A percentile compares a stretch with the other conserved stretches of the same genome.
These are phyloP conservation scores for Oidium heveae DNA, from an alignment of 2,329 filamentous ascomycete genomes.

Conservation along the genomic window DNA sequence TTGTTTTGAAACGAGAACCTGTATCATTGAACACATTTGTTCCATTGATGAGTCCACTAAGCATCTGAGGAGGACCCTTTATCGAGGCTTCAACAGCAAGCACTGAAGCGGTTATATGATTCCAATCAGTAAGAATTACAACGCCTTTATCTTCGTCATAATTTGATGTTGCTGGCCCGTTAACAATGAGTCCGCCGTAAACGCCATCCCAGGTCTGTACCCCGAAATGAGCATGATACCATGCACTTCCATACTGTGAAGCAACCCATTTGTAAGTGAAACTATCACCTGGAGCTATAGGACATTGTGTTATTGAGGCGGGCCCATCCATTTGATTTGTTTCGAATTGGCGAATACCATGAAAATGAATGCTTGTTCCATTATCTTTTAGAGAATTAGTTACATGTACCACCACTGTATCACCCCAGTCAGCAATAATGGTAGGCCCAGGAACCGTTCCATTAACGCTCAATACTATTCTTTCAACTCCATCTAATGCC, in stretches of 20 bases:
- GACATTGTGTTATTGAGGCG: constrained; percentile 18
- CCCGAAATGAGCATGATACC: constrained; percentile 34
- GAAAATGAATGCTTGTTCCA: constrained; percentile 25
- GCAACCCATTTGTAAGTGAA: constrained; percentile 7
- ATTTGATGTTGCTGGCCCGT: constrained; percentile 28
- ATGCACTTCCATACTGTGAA: constrained; percentile 21
- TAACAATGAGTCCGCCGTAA: constrained; percentile 32
- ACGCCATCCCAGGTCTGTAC: constrained; percentile 26
- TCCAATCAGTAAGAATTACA: constrained; percentile 15
- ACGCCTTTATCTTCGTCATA: constrained; percentile 36
- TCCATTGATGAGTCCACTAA: constrained; percentile 12
- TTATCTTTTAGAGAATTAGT: constrained; percentile 2
- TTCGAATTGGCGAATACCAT: constrained; percentile 29
- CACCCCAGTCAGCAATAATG: constrained; percentile 3
- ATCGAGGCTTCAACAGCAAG: constrained; percentile 6
- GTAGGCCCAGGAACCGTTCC: constrained; percentile 3
- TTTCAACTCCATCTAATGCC: constrained; percentile 12
- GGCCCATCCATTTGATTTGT: constrained; percentile 33
- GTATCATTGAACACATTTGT: constrained; percentile 5
- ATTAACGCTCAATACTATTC: constrained; percentile 8
- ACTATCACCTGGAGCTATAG: constrained; percentile 11
- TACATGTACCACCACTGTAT: constrained; percentile 1
- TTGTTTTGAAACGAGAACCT: constrained; percentile 12
- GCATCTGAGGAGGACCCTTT: constrained; percentile 10
- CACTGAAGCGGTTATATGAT: constrained; percentile 8